Conservation (phyloP, 2,329 filamentous ascomycete genomes). For the Sclerotinia borealis region DNA sequence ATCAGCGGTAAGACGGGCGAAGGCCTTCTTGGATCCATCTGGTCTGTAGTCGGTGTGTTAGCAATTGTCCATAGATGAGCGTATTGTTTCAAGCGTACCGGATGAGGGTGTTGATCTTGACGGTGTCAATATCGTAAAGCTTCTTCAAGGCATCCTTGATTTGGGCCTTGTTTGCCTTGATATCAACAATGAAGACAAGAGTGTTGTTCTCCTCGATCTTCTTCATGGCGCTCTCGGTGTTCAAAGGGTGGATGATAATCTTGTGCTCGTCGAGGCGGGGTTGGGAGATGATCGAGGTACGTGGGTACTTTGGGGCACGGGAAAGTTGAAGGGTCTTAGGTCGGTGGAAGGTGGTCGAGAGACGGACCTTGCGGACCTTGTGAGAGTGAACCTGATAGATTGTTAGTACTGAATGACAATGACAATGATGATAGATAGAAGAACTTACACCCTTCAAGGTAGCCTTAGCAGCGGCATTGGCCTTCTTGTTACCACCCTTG, state of each 20-base stretch:
- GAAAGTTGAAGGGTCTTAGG: conserved; percentile 94
- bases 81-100: conserved; percentile 52
- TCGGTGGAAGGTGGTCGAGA: conserved; percentile 91
- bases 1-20: conserved; percentile 88
- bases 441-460: conserved; percentile 87
- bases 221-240: conserved; percentile 99
- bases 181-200: conserved; percentile 92
- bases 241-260: conserved; percentile 95
- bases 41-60: conserved; percentile 50
- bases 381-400: conserved; percentile 57
- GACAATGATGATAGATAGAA: conserved; percentile 37
- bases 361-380: conserved; percentile 90
- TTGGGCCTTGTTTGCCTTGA: conserved; percentile 99
- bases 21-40: conserved; percentile 98
- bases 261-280: conserved; percentile 96
- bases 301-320: conserved; percentile 89
- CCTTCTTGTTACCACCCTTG: conserved; percentile 68
- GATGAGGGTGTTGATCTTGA: conserved; percentile 99
- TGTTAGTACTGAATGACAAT: conserved; percentile 26
- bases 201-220: conserved; percentile 99
- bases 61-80: conserved; percentile 1
- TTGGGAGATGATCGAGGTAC: conserved; percentile 86
- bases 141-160: conserved; percentile 98
- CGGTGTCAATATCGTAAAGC: conserved; percentile 94
- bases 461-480: conserved; percentile 90